Percentiles rank a stretch among this genome's conserved stretches.
Conservation (phyloP, 202 grass and related monocot genomes). For the Digitaria exilis region DNA sequence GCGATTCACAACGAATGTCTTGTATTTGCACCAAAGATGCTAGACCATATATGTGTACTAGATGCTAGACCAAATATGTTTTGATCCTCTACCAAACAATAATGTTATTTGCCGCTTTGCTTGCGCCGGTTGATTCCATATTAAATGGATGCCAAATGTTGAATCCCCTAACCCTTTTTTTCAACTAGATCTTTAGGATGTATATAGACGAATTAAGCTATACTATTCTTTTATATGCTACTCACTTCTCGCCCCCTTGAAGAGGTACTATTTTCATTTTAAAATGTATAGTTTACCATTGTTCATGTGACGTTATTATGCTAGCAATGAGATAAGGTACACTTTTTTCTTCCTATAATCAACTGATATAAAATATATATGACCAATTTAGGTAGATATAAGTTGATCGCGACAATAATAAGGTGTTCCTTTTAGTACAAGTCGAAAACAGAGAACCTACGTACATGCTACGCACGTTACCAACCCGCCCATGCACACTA, state of each 20-base stretch:
- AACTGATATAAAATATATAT: not conserved
- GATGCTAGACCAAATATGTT: constrained; percentile 2
- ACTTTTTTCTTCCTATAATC: too few species aligned
- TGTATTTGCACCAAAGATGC: constrained; percentile 14
- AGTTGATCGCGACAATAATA: not conserved
- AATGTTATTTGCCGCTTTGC: constrained; percentile 13
- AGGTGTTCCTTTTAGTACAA: not conserved
- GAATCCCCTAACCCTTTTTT: not conserved
- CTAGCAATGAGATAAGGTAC: not conserved
- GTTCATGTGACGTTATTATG: not conserved
- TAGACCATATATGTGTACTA: not conserved
- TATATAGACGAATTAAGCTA: not conserved
- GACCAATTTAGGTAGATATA: not conserved
- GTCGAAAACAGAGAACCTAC: not conserved
- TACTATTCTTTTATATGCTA: not conserved
- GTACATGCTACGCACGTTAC: too few species aligned
- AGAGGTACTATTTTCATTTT: not conserved
- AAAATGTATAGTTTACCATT: not conserved
- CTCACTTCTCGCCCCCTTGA: not conserved
- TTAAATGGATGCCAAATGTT: constrained; percentile 20
- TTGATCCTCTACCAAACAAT: constrained; percentile 28
- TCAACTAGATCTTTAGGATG: not conserved
- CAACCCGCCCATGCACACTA: not conserved
- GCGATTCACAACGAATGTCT: constrained; percentile 12
- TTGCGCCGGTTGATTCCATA: constrained; percentile 4